These are phyloP conservation scores for Tetrahymena malaccensis DNA, from an alignment of 73 alveolate species.

Conservation along the genomic window DNA sequence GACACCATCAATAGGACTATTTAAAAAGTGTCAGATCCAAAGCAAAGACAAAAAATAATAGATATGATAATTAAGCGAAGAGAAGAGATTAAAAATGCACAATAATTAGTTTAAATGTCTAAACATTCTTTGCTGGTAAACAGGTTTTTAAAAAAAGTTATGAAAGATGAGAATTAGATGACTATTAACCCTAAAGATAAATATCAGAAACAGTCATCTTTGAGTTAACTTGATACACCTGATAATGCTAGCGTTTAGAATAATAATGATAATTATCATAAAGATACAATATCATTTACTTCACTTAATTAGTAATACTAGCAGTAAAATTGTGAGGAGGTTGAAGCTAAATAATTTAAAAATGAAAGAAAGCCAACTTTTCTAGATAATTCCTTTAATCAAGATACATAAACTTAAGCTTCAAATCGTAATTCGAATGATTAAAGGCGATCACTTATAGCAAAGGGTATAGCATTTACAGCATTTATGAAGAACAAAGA, in stretches of 20 bases:
- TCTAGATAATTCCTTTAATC: neutral
- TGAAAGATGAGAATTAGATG: neutral
- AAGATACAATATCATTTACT: neutral
- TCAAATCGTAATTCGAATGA: neutral
- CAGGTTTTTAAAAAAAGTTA: neutral
- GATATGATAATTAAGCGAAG: neutral
- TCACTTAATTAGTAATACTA: neutral
- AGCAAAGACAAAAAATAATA: neutral
- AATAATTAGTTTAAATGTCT: neutral
- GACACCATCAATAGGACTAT: neutral
- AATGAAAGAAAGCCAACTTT: neutral
- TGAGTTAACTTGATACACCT: neutral
- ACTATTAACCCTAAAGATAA: neutral
- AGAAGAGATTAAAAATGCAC: neutral
- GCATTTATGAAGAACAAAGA: neutral
- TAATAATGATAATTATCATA: neutral
- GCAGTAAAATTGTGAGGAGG: neutral
- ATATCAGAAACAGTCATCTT: neutral
- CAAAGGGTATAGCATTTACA: neutral
- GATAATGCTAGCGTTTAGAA: neutral
- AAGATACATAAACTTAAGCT: neutral
- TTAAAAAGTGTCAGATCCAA: neutral
- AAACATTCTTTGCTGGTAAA: neutral
- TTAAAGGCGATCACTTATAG: neutral
- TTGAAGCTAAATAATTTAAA: neutral